Evolutionary conservation across 257 asterid genomes (phyloP).

Genomic region (Solanum ossicruentum): DNA sequence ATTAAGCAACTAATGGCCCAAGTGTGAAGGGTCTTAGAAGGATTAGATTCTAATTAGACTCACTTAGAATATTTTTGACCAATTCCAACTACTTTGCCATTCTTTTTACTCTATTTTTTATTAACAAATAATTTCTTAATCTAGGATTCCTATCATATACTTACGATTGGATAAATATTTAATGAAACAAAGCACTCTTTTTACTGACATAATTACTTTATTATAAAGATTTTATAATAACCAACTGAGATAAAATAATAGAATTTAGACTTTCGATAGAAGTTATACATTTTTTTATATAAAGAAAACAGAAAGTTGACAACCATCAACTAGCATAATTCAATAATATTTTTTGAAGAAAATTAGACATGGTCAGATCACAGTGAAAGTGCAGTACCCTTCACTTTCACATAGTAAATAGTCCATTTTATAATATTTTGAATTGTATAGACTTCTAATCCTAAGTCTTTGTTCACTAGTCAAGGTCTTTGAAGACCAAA

Average conservation of each 20-base stretch:
- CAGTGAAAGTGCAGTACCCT: conserved; percentile 9
- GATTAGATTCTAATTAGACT: conserved; percentile 18
- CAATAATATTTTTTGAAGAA: neutral
- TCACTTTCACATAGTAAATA: neutral
- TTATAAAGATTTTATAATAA: neutral
- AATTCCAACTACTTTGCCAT: conserved; percentile 5
- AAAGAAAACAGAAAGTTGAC: neutral
- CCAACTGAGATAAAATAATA: neutral
- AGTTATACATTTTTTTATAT: neutral
- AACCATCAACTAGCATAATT: conserved; percentile 1
- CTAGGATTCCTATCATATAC: neutral
- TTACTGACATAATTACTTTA: neutral
- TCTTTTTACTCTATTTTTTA: neutral
- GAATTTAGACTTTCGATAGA: neutral
- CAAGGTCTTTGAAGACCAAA: conserved; percentile 15
- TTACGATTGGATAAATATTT: neutral
- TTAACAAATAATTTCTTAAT: neutral
- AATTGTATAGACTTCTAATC: neutral
- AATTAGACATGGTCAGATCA: conserved; percentile 33
- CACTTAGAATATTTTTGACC: conserved; percentile 14
- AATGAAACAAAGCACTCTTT: neutral
- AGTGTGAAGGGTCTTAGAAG: conserved; percentile 26
- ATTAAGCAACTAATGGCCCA: neutral
- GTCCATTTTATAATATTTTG: neutral
- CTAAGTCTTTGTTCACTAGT: conserved; percentile 16